Conservation (phyloP, 495 filamentous ascomycete genomes). For the Chaetomium cochliodes region DNA sequence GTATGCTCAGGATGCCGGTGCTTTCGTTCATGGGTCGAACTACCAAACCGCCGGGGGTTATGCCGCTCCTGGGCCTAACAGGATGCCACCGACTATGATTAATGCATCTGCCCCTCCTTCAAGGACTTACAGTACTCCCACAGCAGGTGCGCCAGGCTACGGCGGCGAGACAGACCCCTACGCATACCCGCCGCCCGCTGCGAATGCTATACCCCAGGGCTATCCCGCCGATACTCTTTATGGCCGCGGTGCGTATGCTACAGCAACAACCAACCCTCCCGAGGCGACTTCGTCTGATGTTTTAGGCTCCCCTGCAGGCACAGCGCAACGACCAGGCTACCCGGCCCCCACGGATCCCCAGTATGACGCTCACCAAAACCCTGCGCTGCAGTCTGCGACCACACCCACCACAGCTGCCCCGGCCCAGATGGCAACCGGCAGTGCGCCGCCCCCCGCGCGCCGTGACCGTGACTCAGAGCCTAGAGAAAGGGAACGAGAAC, state of each 20-base stretch:
- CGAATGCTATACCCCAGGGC: constrained; percentile 34
- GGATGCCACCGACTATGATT: constrained; percentile 27
- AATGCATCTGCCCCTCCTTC: constrained; percentile 29
- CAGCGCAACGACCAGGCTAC: constrained; percentile 40
- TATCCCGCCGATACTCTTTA: constrained; percentile 50
- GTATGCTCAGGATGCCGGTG: constrained; percentile 25
- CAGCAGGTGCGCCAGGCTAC: constrained; percentile 28
- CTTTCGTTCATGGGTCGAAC: constrained; percentile 32
- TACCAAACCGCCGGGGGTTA: constrained; percentile 28
- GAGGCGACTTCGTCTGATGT: constrained; percentile 46
- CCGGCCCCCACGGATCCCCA: constrained; percentile 34
- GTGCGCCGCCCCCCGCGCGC: constrained; percentile 34
- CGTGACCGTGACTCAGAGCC: constrained; percentile 44
- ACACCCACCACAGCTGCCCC: constrained; percentile 27
- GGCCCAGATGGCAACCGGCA: constrained; percentile 37
- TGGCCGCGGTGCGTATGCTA: constrained; percentile 50
- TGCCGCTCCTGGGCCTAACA: constrained; percentile 22
- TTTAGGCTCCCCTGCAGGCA: constrained; percentile 53
- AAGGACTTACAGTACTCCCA: constrained; percentile 24
- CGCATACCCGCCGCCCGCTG: constrained; percentile 35
- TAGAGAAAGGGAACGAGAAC: constrained; percentile 34
- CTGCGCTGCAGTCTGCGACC: constrained; percentile 21
- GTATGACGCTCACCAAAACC: constrained; percentile 32
- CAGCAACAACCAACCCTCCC: constrained; percentile 32
- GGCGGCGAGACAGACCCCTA: constrained; percentile 32